phyloP scores from a whole-genome alignment of 371 early-diverging fungal genomes.

The Apophysomyces variabilis region DNA sequence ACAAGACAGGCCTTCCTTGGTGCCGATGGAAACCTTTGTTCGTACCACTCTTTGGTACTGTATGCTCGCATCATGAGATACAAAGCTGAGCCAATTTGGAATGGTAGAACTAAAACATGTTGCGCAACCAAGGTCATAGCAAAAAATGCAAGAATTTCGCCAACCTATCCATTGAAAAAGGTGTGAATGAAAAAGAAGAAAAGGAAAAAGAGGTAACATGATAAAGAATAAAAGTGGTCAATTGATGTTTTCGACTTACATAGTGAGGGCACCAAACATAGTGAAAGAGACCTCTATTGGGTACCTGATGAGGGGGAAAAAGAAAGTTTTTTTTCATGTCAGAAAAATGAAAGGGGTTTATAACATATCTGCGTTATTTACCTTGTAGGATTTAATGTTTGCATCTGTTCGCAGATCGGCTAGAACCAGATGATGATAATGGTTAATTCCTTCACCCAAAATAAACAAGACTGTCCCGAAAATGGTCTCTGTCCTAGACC shows the following conservation, averaged over 20 bases:
- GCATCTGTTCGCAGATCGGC: slow-evolving; percentile 23
- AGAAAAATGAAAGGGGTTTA: not conserved
- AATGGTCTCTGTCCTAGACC: not conserved
- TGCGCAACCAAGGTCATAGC: slow-evolving; percentile 34
- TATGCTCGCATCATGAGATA: slow-evolving; percentile 37
- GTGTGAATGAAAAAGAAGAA: not conserved
- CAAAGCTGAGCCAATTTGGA: slow-evolving; percentile 24
- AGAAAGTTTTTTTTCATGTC: slow-evolving; percentile 6
- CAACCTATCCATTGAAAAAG: slow-evolving; percentile 20
- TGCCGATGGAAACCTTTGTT: slow-evolving; percentile 22
- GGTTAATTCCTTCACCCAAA: slow-evolving; percentile 33
- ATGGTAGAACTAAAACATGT: slow-evolving; percentile 23
- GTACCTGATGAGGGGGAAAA: not conserved
- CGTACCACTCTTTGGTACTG: slow-evolving; percentile 44
- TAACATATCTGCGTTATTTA: not conserved
- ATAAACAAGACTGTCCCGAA: slow-evolving; percentile 28
- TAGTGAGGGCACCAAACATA: slow-evolving; percentile 54
- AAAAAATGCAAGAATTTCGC: slow-evolving; percentile 40
- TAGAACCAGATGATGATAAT: slow-evolving; percentile 43
- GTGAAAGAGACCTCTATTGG: slow-evolving; percentile 34
- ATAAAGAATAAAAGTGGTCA: too few species aligned
- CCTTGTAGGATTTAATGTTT: slow-evolving; percentile 35
- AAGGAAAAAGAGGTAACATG: not conserved
- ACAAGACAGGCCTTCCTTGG: slow-evolving; percentile 31
- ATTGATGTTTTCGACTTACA: slow-evolving; percentile 25